Percentiles rank a stretch among this genome's conserved stretches.
phyloP scores from a whole-genome alignment of 352 stramenopile species.

The Phytophthora hibernalis region DNA sequence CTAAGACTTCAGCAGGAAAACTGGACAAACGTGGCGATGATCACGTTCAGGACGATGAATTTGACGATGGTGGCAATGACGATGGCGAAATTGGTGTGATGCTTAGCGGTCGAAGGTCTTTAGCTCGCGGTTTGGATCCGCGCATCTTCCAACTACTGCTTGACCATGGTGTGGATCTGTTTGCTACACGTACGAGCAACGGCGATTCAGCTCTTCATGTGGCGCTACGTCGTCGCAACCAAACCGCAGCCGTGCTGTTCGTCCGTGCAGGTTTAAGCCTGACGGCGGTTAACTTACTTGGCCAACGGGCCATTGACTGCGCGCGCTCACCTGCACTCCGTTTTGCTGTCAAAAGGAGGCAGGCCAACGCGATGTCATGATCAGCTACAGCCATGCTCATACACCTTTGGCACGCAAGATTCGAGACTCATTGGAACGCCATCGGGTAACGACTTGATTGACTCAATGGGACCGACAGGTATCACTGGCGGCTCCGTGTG shows the following conservation, averaged over 20 bases:
- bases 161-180: slow-evolving; percentile 58
- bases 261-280: slow-evolving; percentile 76
- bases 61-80: slow-evolving; percentile 32
- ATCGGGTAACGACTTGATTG: slow-evolving; percentile 87
- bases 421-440: slow-evolving; percentile 69
- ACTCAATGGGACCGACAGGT: slow-evolving; percentile 83
- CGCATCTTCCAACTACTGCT: slow-evolving; percentile 64
- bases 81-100: slow-evolving; percentile 31
- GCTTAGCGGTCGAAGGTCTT: slow-evolving; percentile 30
- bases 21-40: slow-evolving; percentile 31
- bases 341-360: slow-evolving; percentile 89
- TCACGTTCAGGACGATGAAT: slow-evolving; percentile 32
- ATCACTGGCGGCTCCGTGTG: slow-evolving; percentile 84
- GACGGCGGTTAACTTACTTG: slow-evolving; percentile 64
- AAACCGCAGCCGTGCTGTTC: slow-evolving; percentile 69
- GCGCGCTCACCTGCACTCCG: slow-evolving; percentile 69
- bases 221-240: slow-evolving; percentile 72
- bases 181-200: slow-evolving; percentile 61
- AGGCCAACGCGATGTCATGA: slow-evolving; percentile 87
- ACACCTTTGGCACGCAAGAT: slow-evolving; percentile 67
- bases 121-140: slow-evolving; percentile 52
- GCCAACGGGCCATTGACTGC: slow-evolving; percentile 80
- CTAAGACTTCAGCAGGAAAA: slow-evolving; percentile 29
- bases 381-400: slow-evolving; percentile 89
- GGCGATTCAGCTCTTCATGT: slow-evolving; percentile 82